Evolutionary conservation across 208 protist species (phyloP).

Genomic region (Trichomonas gallinae): DNA sequence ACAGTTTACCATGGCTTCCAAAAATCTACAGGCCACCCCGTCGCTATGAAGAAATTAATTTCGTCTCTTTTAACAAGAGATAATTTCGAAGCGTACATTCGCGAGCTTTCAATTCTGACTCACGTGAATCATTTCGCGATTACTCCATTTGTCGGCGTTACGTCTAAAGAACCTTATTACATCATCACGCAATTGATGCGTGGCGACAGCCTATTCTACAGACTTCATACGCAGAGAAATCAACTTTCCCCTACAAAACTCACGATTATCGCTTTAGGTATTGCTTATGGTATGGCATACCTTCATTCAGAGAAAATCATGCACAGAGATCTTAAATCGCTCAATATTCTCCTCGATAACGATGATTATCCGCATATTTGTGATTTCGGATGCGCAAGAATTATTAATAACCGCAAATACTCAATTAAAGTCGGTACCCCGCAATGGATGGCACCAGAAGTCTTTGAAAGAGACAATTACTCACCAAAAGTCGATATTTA

Average conservation of each 20-base stretch:
- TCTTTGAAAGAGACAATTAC: conserved; percentile 15
- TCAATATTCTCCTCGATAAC: conserved; percentile 38
- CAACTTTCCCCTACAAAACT: background rate
- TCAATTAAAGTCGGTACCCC: background rate
- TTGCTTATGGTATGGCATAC: conserved; percentile 43
- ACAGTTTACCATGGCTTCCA: background rate
- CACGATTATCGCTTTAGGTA: conserved; percentile 31
- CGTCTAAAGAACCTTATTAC: background rate
- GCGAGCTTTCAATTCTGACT: background rate
- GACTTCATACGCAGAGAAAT: background rate
- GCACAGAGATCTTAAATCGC: conserved; percentile 44
- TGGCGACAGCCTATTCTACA: background rate
- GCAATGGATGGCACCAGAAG: conserved; percentile 12
- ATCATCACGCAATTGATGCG: background rate
- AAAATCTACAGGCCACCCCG: background rate
- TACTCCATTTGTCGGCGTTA: background rate
- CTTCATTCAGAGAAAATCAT: conserved; percentile 40
- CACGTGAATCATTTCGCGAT: background rate
- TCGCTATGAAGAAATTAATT: background rate
- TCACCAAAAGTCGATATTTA: conserved; percentile 37
- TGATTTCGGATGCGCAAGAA: background rate
- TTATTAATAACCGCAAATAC: background rate
- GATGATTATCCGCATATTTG: background rate
- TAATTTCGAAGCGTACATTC: background rate
- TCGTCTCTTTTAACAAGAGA: background rate